Evolutionary conservation across 164 flowering plant genomes (phyloP).

Genomic region (Dillenia turbinata): DNA sequence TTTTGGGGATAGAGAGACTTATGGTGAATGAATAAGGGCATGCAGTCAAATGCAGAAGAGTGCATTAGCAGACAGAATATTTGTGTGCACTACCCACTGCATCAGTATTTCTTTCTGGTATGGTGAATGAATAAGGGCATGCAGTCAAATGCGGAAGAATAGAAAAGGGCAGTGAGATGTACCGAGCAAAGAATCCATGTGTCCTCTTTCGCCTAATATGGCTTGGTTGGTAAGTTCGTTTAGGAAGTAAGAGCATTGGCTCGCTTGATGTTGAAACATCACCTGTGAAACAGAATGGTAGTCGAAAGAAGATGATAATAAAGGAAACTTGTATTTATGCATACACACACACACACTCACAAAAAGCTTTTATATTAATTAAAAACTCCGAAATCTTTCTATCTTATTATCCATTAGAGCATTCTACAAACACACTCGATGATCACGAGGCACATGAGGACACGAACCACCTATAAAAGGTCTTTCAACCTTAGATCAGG

Average conservation of each 20-base stretch:
- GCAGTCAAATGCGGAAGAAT: not conserved
- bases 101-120: not conserved
- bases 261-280: constrained; percentile 39
- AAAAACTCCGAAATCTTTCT: no score
- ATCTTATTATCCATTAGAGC: no score
- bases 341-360: not conserved
- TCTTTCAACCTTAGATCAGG: no score
- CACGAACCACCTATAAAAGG: no score
- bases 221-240: constrained; percentile 82
- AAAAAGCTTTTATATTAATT: not conserved
- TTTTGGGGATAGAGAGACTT: not conserved
- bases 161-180: constrained; percentile 11
- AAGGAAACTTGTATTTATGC: not conserved
- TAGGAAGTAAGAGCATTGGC: constrained; percentile 61
- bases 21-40: no score
- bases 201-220: constrained; percentile 64
- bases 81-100: no score
- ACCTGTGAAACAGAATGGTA: constrained; percentile 20
- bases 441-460: no score
- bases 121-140: not conserved
- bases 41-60: no score
- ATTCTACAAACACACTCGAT: no score
- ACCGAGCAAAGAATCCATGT: constrained; percentile 86
- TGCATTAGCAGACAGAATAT: no score
- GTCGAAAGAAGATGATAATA: not conserved